Evolutionary conservation across 2,329 filamentous ascomycete species (phyloP), one percentile per base, ranked within the genome.

Genomic region (Alternaria alternata): DNA sequence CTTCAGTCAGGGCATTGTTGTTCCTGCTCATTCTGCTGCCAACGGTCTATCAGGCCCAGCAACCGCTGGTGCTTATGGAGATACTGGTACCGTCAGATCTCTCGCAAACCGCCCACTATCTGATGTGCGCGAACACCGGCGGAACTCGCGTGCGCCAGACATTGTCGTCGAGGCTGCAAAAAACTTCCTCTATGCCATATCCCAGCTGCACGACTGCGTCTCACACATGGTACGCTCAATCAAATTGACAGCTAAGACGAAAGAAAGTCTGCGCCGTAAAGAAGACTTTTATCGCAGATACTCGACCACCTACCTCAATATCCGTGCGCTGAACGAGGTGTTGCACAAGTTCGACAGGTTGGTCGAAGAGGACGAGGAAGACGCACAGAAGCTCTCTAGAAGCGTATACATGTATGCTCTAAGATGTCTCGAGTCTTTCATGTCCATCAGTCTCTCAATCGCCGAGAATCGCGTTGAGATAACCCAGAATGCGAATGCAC

Each of bases 151-250:
- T 60, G 77, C 79, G 3, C 79, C 78, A 20, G 80, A 83, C 42
- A 83, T 84, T 16, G 78, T 86, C 12, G 81, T 87, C n/a, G 83
- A 86, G 71, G 81, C 83, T 53, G 84, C 84, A 28, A 86, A 84
- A 63, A 83, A 83, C 39, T 83, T 87, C 36, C 74, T 86, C 4
- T 87, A 86, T 66, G 82, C 85, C 7, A 77, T 87, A 30, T 84
- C 84, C 39, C 84, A 86, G 79, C 83, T 79, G 11, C 75, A 78
- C 43, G 75, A 77, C 48, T 71, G 70, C 39, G 65, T 78, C 18
- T 66, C 68, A n/a, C 73, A 76, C 44, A 75, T 78, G 75, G 67
- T 77, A 49, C 73, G 72, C 16, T 75, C 73, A 5, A 74, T 77
- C 55, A 76, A 77, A 52, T 58, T 73, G 51, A 72, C 71, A 71